A percentile compares a stretch with the other conserved stretches of the same genome.
Conservation (phyloP, 73 alveolate species). For the Durusdinium trenchii region DNA sequence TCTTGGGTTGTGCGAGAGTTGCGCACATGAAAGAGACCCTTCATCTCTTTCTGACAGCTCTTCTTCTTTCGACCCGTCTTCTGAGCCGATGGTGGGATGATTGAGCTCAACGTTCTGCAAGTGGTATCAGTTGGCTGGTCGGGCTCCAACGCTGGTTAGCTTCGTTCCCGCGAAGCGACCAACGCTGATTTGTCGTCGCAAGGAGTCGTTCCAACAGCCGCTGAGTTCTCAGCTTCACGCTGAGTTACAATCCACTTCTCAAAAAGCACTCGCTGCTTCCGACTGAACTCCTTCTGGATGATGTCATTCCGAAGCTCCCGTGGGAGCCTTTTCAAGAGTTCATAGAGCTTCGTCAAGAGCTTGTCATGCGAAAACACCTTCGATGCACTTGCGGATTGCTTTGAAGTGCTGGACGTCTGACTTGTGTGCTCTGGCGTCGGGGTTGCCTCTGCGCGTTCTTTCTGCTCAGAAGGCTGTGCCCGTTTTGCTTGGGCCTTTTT, state of each 20-base stretch:
- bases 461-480: background rate
- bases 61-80: too few relatives aligned
- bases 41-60: too few relatives aligned
- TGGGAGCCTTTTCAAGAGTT: background rate
- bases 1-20: too few relatives aligned
- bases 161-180: too few relatives aligned
- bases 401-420: background rate
- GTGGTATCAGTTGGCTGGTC: too few relatives aligned
- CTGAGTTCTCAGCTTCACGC: background rate
- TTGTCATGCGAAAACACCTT: background rate
- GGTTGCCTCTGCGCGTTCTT: background rate
- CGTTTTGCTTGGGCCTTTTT: background rate
- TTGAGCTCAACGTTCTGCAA: too few relatives aligned
- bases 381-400: background rate
- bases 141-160: too few relatives aligned
- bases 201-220: too few relatives aligned
- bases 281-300: background rate
- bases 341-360: slow-evolving; percentile 7
- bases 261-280: slow-evolving; percentile 8
- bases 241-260: slow-evolving; percentile 14
- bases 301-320: background rate
- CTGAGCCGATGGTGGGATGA: too few relatives aligned
- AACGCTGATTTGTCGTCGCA: too few relatives aligned
- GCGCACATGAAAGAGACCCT: too few relatives aligned
- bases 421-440: background rate